A percentile compares a stretch with the other conserved stretches of the same genome.
Conservation (phyloP, 805 yeast genomes). For the Candida koratica region DNA sequence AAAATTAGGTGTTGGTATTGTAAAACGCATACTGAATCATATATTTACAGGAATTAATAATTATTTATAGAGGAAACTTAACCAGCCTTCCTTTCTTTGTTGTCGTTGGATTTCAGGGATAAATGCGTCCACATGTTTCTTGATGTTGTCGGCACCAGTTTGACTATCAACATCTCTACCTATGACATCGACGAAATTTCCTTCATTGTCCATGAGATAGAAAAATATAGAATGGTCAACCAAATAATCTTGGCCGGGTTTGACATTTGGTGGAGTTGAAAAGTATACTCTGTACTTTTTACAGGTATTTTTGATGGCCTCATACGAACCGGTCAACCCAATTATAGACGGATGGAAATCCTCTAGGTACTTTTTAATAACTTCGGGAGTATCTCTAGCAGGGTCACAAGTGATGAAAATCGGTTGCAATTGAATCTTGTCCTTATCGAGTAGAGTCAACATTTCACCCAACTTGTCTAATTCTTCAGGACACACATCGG, state of each 20-base stretch:
- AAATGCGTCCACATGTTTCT: conserved; percentile 70
- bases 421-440: conserved; percentile 66
- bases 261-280: conserved; percentile 92
- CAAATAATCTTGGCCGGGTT: conserved; percentile 93
- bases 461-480: conserved; percentile 83
- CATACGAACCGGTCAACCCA: conserved; percentile 90
- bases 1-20: conserved; percentile 7
- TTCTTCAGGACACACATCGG: conserved; percentile 98
- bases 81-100: conserved; percentile 56
- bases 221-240: conserved; percentile 98
- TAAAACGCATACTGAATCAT: background rate
- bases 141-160: conserved; percentile 73
- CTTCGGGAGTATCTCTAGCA: conserved; percentile 85
- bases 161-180: conserved; percentile 86
- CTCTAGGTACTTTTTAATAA: conserved; percentile 71
- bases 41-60: too few relatives aligned
- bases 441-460: conserved; percentile 51
- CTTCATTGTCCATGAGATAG: conserved; percentile 98
- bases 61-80: conserved; percentile 53
- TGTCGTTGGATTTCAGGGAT: conserved; percentile 70
- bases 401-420: conserved; percentile 96
- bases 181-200: conserved; percentile 87
- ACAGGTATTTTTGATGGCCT: conserved; percentile 77
- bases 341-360: conserved; percentile 89
- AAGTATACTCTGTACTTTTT: conserved; percentile 91